A percentile compares a stretch with the other conserved stretches of the same genome.
Conservation (phyloP, 345 rosid species). For the Syzygium aqueum region DNA sequence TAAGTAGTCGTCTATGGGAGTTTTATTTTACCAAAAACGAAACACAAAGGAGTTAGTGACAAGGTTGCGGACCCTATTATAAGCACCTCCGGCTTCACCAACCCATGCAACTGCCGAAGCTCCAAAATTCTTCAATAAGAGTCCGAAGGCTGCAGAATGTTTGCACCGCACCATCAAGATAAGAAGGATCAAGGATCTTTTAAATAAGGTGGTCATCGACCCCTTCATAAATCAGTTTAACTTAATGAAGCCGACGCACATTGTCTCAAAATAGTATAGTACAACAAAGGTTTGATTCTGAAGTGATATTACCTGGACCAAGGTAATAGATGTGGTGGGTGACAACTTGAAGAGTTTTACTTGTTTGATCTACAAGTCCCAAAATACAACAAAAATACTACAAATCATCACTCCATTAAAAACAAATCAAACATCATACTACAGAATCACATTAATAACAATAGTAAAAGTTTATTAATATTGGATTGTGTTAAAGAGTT, state of each 20-base stretch:
- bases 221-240: slow-evolving; percentile 12
- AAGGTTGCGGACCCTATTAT: slow-evolving; percentile 40
- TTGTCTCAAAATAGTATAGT: neutral
- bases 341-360: slow-evolving; percentile 32
- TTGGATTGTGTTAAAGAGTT: no score
- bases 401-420: neutral
- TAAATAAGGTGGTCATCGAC: slow-evolving; percentile 27
- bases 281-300: neutral
- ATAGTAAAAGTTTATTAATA: no score
- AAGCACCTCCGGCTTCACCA: slow-evolving; percentile 62
- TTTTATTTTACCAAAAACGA: slow-evolving; percentile 39
- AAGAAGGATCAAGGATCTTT: slow-evolving; percentile 38
- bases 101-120: slow-evolving; percentile 52
- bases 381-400: neutral
- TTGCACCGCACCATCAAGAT: slow-evolving; percentile 17
- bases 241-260: neutral
- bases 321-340: slow-evolving; percentile 62
- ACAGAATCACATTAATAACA: no score
- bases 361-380: slow-evolving; percentile 8
- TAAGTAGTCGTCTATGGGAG: neutral
- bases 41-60: slow-evolving; percentile 44
- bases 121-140: slow-evolving; percentile 20
- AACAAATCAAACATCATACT: neutral
- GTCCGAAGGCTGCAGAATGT: slow-evolving; percentile 18
- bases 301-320: slow-evolving; percentile 24